Percentiles rank a stretch among this genome's conserved stretches.
These are phyloP conservation scores for Fusarium pilosicola DNA, from an alignment of 2,329 filamentous ascomycete genomes.

Conservation along the genomic window DNA sequence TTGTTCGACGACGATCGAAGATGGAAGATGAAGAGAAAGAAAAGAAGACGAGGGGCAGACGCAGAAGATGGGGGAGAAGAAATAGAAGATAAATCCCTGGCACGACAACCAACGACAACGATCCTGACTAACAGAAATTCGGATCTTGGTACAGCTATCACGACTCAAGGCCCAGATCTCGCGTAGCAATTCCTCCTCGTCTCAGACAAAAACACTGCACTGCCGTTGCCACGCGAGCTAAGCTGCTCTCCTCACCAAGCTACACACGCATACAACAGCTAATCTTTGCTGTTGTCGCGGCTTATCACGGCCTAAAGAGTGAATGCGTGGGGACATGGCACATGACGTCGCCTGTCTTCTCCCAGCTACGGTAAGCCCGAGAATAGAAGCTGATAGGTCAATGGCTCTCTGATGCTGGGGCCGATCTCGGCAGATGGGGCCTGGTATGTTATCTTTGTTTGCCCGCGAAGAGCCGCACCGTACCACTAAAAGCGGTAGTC, in stretches of 20 bases:
- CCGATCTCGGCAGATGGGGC: slow-evolving; percentile 39
- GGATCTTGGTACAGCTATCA: slow-evolving; percentile 21
- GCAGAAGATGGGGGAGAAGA: slow-evolving; percentile 3
- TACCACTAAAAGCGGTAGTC: neutral
- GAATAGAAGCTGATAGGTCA: slow-evolving; percentile 35
- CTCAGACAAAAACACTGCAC: neutral
- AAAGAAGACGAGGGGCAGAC: neutral
- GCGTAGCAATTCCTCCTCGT: slow-evolving; percentile 17
- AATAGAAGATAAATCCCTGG: slow-evolving; percentile 9
- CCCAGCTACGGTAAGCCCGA: slow-evolving; percentile 25
- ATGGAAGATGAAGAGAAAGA: slow-evolving; percentile 20
- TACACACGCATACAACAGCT: slow-evolving; percentile 1
- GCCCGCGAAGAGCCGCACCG: slow-evolving; percentile 43
- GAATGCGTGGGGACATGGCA: slow-evolving; percentile 26
- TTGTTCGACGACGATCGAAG: slow-evolving; percentile 30
- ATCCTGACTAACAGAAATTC: slow-evolving; percentile 33
- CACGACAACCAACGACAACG: slow-evolving; percentile 5
- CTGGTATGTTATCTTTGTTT: slow-evolving; percentile 23
- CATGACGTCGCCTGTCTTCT: slow-evolving; percentile 41
- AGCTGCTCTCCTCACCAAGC: slow-evolving; percentile 7
- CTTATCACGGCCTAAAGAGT: slow-evolving; percentile 46
- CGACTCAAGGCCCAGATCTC: slow-evolving; percentile 14
- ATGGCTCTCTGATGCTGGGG: slow-evolving; percentile 31
- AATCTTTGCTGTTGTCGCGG: slow-evolving; percentile 37
- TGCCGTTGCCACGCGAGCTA: slow-evolving; percentile 27